These are phyloP conservation scores for Whalleya microplaca DNA, from an alignment of 2,329 filamentous ascomycete species.

Conservation along the genomic window DNA sequence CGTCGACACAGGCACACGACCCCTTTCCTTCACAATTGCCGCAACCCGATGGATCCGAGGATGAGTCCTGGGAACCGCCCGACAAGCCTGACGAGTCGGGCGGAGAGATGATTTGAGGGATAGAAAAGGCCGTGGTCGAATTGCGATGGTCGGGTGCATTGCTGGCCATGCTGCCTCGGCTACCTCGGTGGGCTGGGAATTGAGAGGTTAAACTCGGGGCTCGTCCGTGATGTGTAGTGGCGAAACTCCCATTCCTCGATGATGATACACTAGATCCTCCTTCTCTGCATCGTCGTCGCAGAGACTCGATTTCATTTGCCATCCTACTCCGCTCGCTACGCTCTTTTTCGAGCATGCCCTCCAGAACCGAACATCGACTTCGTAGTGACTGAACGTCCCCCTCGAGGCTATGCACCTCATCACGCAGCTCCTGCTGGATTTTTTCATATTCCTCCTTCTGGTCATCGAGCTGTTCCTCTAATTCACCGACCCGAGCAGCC, in stretches of 20 bases:
- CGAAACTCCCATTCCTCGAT: constrained; percentile 35
- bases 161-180: constrained; percentile 33
- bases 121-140: constrained; percentile 52
- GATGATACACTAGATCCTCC: constrained; percentile 30
- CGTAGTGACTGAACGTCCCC: constrained; percentile 68
- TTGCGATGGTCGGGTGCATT: constrained; percentile 33
- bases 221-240: constrained; percentile 24
- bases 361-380: constrained; percentile 63
- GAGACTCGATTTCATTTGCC: constrained; percentile 33
- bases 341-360: constrained; percentile 66
- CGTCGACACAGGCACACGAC: constrained; percentile 62
- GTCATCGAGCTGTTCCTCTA: constrained; percentile 69
- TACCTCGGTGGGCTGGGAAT: constrained; percentile 24
- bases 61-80: constrained; percentile 38
- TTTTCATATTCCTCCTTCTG: constrained; percentile 61
- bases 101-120: constrained; percentile 61
- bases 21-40: constrained; percentile 59
- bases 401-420: constrained; percentile 63
- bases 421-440: constrained; percentile 58
- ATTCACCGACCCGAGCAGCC: constrained; percentile 79
- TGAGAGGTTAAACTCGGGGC: constrained; percentile 28
- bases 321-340: constrained; percentile 50
- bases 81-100: constrained; percentile 43
- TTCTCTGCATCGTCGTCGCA: constrained; percentile 31
- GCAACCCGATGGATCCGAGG: constrained; percentile 49